Conservation (phyloP, 805 yeast genomes). For the Kodamaea restingae region DNA sequence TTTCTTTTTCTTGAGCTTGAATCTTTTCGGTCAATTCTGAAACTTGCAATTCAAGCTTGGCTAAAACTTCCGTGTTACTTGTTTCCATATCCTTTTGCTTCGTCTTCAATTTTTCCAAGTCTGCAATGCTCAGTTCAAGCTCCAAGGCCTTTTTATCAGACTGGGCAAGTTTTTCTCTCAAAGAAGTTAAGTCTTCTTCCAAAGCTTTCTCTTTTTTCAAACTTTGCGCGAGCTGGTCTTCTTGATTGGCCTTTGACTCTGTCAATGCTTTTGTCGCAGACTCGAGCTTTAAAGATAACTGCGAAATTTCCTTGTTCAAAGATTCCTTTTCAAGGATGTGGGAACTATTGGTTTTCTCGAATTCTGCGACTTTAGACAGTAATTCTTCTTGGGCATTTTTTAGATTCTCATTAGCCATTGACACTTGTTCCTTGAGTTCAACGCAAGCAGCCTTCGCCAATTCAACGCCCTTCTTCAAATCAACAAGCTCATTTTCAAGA, state of each 20-base stretch:
- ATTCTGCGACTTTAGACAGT: background rate
- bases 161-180: constrained; percentile 3
- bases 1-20: constrained; percentile 5
- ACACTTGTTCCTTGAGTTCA: background rate
- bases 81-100: background rate
- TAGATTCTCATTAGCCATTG: background rate
- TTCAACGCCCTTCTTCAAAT: constrained; percentile 2
- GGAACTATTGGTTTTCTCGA: background rate
- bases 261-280: constrained; percentile 1
- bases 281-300: background rate
- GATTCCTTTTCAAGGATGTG: background rate
- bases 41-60: constrained; percentile 7
- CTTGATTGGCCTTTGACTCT: constrained; percentile 7
- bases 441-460: background rate
- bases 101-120: background rate
- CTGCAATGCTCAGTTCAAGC: background rate
- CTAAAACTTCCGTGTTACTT: background rate
- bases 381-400: constrained; percentile 1
- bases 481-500: background rate
- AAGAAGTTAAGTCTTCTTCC: constrained; percentile 6
- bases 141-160: background rate
- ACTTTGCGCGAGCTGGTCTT: constrained; percentile 5
- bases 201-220: constrained; percentile 5
- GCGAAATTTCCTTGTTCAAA: background rate
- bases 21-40: constrained; percentile 2